Base-by-base conservation (phyloP, 2,329 filamentous ascomycete genomes). In the Parastagonospora avenae region DNA sequence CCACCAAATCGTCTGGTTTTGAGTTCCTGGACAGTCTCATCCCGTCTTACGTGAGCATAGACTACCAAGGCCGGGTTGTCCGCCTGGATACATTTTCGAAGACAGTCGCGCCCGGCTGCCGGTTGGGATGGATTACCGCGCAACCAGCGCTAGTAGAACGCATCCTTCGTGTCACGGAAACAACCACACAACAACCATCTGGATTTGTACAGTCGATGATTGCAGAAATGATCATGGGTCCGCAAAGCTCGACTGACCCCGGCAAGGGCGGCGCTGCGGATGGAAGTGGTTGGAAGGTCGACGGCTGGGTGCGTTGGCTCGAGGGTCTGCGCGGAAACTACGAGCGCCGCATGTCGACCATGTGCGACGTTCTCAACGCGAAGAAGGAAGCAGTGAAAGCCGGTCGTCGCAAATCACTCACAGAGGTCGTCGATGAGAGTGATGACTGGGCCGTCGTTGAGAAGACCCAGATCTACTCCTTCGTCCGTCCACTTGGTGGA, bases 51-150 rank as follows among this genome's bases (percentile, higher is more conserved):
- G 78, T 97, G 37, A 88, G 82, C 55, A 72, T 97, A 48, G 93
- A 97, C 69, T 83, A 84, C 15, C 89, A 96, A 63, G 93, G 93
- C 50, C 88, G 93, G 31, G 92, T 97, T 36, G 82, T 97, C 50
- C 88, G 92, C 40, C 82, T 97, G 2, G 93, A 97, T 72, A 96
- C 92, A 1, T 97, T 97, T 73, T 94, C 90, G 67, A 97, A 97
- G 77, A 95, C 91, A 0, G 83, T 96, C 14, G 92, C 92, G 0
- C 93, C 93, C 0, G 93, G 93, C 2, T 95, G 91, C 68, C 86
- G 93, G 28, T 78, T 97, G 1, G 93, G 93, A 35, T 97, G 92
- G 91, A 86, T 96, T 59, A 96, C 92, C 0, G 87, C 89, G 0
- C 89, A 95, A 66, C 91, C 92, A 1, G 85, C 78, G 1, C 77